Percentiles rank a stretch among this genome's conserved stretches.
phyloP scores from a whole-genome alignment of 2,329 filamentous ascomycete species.

The Pseudocercospora pini-densiflorae region DNA sequence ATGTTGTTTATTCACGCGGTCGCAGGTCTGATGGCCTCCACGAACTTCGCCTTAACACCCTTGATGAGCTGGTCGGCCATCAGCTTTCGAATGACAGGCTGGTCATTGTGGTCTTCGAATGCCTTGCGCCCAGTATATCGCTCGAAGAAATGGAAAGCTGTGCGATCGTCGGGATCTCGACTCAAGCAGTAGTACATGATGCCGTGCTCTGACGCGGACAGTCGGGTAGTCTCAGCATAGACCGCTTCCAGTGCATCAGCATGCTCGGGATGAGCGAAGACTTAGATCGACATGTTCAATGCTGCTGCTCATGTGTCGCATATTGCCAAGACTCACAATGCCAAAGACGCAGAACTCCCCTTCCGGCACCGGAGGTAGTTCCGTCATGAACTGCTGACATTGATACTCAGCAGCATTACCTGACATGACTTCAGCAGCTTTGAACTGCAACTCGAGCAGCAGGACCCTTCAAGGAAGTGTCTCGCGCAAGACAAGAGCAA shows the following conservation, averaged over 20 bases:
- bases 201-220: constrained; percentile 36
- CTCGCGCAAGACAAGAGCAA: no score
- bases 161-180: constrained; percentile 36
- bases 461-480: no score
- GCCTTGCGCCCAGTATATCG: constrained; percentile 36
- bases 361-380: constrained; percentile 16
- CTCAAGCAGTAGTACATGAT: constrained; percentile 39
- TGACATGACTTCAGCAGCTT: constrained; percentile 4
- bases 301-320: neutral
- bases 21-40: constrained; percentile 12
- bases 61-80: constrained; percentile 24
- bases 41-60: constrained; percentile 20
- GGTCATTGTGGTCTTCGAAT: constrained; percentile 39
- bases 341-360: constrained; percentile 22
- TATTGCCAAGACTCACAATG: constrained; percentile 9
- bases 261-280: constrained; percentile 40
- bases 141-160: constrained; percentile 44
- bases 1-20: no score
- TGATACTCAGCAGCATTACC: constrained; percentile 17
- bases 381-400: constrained; percentile 16
- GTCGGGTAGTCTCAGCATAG: constrained; percentile 38
- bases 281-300: constrained; percentile 2
- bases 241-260: constrained; percentile 40
- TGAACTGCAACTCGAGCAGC: no score
- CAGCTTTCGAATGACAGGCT: constrained; percentile 38